Evolutionary conservation across 1,284 basidiomycete species (phyloP).

Genomic region (Takashimella tepidaria): DNA sequence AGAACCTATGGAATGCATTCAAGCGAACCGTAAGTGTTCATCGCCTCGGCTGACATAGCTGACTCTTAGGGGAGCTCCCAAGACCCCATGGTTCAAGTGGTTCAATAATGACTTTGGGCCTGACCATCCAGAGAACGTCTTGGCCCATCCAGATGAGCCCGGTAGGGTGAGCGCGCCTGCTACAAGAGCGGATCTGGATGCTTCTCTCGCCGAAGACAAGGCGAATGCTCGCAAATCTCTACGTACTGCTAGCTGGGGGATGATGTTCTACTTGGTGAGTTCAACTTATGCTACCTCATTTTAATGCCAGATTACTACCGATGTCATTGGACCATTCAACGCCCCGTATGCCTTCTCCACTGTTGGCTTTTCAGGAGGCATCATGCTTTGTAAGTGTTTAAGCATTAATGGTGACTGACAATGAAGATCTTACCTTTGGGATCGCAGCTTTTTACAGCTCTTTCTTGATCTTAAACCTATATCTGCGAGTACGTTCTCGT

Average conservation of each 20-base stretch:
- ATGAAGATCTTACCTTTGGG: slow-evolving; percentile 19
- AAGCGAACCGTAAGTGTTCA: background rate
- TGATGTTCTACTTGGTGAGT: slow-evolving; percentile 10
- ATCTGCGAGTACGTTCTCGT: slow-evolving; percentile 13
- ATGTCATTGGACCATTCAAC: slow-evolving; percentile 40
- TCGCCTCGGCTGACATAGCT: background rate
- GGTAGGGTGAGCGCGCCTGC: background rate
- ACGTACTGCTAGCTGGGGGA: slow-evolving; percentile 9
- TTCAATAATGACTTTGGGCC: slow-evolving; percentile 6
- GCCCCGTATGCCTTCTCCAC: slow-evolving; percentile 35
- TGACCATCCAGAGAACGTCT: slow-evolving; percentile 1
- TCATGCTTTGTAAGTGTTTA: slow-evolving; percentile 12
- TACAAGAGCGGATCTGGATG: slow-evolving; percentile 3
- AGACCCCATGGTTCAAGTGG: slow-evolving; percentile 5
- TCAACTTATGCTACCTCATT: background rate
- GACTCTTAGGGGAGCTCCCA: background rate
- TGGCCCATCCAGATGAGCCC: background rate
- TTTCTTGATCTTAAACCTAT: slow-evolving; percentile 30
- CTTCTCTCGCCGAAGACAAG: background rate
- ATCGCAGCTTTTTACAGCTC: slow-evolving; percentile 33
- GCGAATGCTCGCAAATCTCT: slow-evolving; percentile 5
- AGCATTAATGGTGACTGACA: background rate
- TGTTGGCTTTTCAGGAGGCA: slow-evolving; percentile 19
- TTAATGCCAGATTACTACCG: slow-evolving; percentile 8
- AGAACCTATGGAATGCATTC: background rate